Conservation (phyloP, 495 filamentous ascomycete species). For the Penicillium bialowiezense region DNA sequence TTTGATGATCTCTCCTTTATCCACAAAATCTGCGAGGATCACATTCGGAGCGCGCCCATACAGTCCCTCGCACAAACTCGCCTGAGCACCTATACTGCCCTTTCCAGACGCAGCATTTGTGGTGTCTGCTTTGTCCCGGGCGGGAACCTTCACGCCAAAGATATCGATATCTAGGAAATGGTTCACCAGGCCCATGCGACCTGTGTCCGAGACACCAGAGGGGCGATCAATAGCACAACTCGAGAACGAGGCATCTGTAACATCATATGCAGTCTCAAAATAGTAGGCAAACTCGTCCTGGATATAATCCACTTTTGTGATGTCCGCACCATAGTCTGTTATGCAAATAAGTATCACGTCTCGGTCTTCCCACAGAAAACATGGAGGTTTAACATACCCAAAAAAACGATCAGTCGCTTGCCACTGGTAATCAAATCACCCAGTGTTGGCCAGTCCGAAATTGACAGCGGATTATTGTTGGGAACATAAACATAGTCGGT, state of each 20-base stretch:
- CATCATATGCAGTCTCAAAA: constrained; percentile 69
- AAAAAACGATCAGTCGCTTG: constrained; percentile 60
- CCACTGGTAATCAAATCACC: constrained; percentile 56
- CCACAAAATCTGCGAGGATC: constrained; percentile 66
- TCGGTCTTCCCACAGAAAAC: neutral
- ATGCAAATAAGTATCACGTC: neutral
- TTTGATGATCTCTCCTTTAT: constrained; percentile 56
- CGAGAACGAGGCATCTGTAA: constrained; percentile 45
- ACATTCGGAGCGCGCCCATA: constrained; percentile 58
- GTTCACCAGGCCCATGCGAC: constrained; percentile 57
- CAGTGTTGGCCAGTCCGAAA: constrained; percentile 61
- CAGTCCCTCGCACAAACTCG: constrained; percentile 45
- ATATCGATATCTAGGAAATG: constrained; percentile 45
- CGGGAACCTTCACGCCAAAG: constrained; percentile 53
- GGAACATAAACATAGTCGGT: constrained; percentile 58
- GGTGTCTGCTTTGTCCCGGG: constrained; percentile 45
- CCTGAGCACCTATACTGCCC: constrained; percentile 60
- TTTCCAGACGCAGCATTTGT: constrained; percentile 55
- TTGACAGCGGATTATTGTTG: constrained; percentile 22
- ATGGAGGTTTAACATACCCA: constrained; percentile 36
- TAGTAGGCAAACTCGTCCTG: constrained; percentile 66
- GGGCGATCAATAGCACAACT: constrained; percentile 65
- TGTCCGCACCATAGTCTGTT: constrained; percentile 47
- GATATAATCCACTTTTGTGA: constrained; percentile 55
- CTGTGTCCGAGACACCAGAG: constrained; percentile 35